These are phyloP conservation scores for Calocera cornea DNA, from an alignment of 768 basidiomycete genomes.

Conservation along the genomic window DNA sequence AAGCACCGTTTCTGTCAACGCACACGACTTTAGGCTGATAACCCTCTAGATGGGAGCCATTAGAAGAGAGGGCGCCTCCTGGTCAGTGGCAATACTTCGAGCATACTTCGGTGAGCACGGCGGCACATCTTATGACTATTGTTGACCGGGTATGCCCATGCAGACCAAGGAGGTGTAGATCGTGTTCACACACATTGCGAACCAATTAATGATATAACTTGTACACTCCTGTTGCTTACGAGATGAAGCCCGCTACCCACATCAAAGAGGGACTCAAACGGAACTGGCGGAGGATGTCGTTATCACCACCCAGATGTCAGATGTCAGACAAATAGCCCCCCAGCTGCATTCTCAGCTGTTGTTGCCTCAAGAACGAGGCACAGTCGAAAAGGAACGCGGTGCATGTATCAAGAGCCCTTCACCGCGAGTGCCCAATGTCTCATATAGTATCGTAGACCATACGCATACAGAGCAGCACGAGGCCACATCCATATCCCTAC, in stretches of 20 bases:
- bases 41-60: slow-evolving; percentile 63
- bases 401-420: not conserved
- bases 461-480: not conserved
- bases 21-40: not conserved
- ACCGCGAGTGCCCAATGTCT: not conserved
- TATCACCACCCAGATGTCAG: too few species aligned
- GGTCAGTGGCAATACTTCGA: slow-evolving; percentile 78
- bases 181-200: not conserved
- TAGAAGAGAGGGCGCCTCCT: slow-evolving; percentile 63
- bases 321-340: too few species aligned
- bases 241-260: too few species aligned
- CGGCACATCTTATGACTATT: not conserved
- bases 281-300: too few species aligned
- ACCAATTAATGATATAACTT: too few species aligned
- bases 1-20: slow-evolving; percentile 30
- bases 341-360: too few species aligned
- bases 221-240: too few species aligned
- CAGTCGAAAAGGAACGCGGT: too few species aligned
- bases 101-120: not conserved
- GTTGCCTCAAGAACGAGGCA: too few species aligned
- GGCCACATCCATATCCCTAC: not conserved
- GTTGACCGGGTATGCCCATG: not conserved
- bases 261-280: too few species aligned
- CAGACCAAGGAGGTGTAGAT: not conserved
- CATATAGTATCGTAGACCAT: not conserved